A percentile compares a stretch with the other conserved stretches of the same genome.
Conservation (phyloP, 2,329 filamentous ascomycete genomes). For the Trichophyton verrucosum region DNA sequence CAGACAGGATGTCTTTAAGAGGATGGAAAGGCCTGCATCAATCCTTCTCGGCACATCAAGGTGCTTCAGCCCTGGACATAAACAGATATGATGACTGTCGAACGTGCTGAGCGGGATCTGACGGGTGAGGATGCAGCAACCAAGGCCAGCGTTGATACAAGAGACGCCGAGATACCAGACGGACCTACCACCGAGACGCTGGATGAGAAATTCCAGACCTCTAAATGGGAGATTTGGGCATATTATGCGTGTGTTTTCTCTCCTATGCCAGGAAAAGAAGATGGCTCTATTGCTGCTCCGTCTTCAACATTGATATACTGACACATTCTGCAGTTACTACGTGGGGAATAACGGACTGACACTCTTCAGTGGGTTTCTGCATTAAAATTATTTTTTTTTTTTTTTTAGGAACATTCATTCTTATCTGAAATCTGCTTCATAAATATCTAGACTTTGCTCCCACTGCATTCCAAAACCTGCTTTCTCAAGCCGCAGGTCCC, state of each 20-base stretch:
- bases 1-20: background rate
- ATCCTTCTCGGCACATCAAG: background rate
- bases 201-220: constrained; percentile 41
- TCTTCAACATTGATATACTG: background rate
- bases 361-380: constrained; percentile 39
- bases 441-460: constrained; percentile 43
- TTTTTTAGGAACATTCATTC: too few species aligned
- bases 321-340: constrained; percentile 41
- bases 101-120: background rate
- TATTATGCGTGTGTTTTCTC: constrained; percentile 37
- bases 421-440: background rate
- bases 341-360: constrained; percentile 53
- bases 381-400: background rate
- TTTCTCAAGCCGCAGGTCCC: constrained; percentile 48
- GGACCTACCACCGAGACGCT: constrained; percentile 38
- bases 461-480: constrained; percentile 52
- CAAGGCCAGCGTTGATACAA: background rate
- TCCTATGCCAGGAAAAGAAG: background rate
- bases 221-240: constrained; percentile 44
- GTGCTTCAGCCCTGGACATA: background rate
- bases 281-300: constrained; percentile 14
- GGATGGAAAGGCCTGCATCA: background rate
- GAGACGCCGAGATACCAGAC: background rate
- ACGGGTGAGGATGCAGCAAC: background rate
- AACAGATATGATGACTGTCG: background rate